Percentiles rank a stretch among this genome's conserved stretches.
These are phyloP conservation scores for Psidium friedrichsthalianum DNA, from an alignment of 345 rosid genomes.

Conservation along the genomic window DNA sequence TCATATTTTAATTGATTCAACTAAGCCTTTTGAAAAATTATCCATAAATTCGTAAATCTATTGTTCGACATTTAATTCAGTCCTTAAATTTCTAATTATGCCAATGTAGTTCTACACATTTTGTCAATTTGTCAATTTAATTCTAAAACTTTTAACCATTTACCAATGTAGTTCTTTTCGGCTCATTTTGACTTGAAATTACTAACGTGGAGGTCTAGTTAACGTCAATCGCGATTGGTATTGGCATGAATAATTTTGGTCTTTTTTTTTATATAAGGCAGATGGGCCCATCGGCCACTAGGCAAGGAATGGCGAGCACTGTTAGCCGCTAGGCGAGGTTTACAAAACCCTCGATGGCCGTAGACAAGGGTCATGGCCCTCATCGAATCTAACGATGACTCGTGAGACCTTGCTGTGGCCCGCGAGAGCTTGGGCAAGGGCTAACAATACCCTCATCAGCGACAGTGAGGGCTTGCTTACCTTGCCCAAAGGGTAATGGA, in stretches of 20 bases:
- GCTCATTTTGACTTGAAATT: not conserved
- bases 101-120: not conserved
- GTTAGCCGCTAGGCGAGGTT: not conserved
- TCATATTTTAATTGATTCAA: not conserved
- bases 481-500: not conserved
- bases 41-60: not conserved
- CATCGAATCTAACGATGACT: not conserved
- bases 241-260: not conserved
- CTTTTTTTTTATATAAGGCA: not conserved
- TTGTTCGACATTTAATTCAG: not conserved
- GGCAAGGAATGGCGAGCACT: rapidly evolving
- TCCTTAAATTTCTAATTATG: not conserved
- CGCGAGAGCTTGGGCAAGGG: not conserved
- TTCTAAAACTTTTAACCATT: not conserved
- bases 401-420: not conserved
- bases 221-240: rapidly evolving
- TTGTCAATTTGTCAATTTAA: not conserved
- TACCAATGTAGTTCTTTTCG: not conserved
- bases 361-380: not conserved
- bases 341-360: not conserved
- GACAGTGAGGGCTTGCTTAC: not conserved
- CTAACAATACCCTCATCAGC: not conserved
- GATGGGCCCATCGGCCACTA: not conserved
- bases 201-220: not conserved
- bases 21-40: not conserved